Conservation (phyloP, 306 rosid genomes). For the Prunus fruticosa region DNA sequence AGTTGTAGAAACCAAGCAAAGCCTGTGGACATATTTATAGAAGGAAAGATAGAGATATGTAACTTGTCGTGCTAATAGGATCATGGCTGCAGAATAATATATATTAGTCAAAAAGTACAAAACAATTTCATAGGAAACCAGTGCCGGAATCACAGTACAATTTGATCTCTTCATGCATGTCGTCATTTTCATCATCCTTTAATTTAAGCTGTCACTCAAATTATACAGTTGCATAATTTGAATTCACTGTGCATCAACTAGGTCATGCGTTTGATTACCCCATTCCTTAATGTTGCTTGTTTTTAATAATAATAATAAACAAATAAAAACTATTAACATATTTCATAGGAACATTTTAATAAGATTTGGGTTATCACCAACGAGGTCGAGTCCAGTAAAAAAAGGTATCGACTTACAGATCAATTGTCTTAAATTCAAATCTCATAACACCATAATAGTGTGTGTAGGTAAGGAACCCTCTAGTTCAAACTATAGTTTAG, state of each 20-base stretch:
- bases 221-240: neutral
- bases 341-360: too few relatives aligned
- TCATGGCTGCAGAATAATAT: neutral
- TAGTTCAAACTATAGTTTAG: too few relatives aligned
- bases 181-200: slow-evolving; percentile 1
- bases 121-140: neutral
- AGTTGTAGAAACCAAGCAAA: slow-evolving; percentile 25
- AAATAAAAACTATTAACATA: too few relatives aligned
- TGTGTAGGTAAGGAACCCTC: too few relatives aligned
- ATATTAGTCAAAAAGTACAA: slow-evolving; percentile 7
- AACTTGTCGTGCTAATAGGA: neutral
- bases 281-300: too few relatives aligned
- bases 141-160: neutral
- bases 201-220: neutral
- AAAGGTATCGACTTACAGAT: too few relatives aligned
- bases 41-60: neutral
- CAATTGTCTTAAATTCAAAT: too few relatives aligned
- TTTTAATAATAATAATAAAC: too few relatives aligned
- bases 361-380: too few relatives aligned
- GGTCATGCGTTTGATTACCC: neutral
- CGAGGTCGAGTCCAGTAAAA: too few relatives aligned
- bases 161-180: neutral
- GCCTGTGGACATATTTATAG: slow-evolving; percentile 39
- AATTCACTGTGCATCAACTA: neutral
- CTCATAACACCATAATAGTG: too few relatives aligned